A percentile compares a stretch with the other conserved stretches of the same genome.
These are phyloP conservation scores for carrot (Daucus carota) DNA, from an alignment of 129 eudicot species.

Conservation along the genomic window DNA sequence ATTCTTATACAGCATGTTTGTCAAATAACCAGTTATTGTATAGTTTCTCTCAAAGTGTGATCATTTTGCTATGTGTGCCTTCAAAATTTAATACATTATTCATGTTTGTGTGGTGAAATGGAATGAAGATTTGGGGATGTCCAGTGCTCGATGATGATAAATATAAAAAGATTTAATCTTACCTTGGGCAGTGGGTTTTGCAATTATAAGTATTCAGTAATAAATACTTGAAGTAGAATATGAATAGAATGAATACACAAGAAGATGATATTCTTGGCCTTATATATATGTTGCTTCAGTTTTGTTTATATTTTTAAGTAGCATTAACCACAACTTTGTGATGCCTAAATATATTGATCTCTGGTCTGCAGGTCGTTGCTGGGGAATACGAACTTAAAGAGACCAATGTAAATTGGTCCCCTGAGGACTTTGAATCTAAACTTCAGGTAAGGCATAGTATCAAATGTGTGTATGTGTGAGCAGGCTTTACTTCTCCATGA, in stretches of 20 bases:
- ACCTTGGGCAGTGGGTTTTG: background rate
- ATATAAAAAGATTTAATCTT: background rate
- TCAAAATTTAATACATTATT: background rate
- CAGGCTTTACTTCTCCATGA: background rate
- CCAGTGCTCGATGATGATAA: background rate
- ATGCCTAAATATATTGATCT: background rate
- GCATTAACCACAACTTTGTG: background rate
- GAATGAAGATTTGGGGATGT: background rate
- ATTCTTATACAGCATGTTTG: background rate
- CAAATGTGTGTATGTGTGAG: background rate
- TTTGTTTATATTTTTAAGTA: background rate
- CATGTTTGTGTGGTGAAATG: background rate
- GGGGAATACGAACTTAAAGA: conserved; percentile 95
- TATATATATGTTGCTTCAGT: background rate
- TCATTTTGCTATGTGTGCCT: background rate
- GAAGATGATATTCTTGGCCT: background rate
- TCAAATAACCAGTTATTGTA: background rate
- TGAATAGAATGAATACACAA: background rate
- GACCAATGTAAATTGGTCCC: conserved; percentile 81
- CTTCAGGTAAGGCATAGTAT: conserved; percentile 43
- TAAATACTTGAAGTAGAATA: background rate
- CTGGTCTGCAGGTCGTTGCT: conserved; percentile 71
- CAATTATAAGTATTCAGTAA: background rate
- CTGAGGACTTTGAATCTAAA: conserved; percentile 91
- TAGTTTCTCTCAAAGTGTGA: background rate